Evolutionary conservation across 2,329 filamentous ascomycete genomes (phyloP), one percentile per base, ranked within the genome.

Genomic region (Sclerotinia nivalis): DNA sequence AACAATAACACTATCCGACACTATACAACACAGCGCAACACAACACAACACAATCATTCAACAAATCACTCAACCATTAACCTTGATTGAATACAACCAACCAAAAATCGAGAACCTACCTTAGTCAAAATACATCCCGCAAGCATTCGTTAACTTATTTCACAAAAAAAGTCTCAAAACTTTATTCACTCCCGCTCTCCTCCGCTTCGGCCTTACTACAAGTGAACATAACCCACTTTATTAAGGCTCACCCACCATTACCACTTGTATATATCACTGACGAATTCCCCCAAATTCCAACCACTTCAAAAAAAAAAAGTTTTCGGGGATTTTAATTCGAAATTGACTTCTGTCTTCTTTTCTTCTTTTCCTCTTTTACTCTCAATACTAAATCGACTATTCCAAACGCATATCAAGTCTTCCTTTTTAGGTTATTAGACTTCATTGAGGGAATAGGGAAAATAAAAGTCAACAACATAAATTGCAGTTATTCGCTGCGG

Each of bases 401-500:
- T 37, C 28, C 43, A 18, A 18, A 37, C 43, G 28, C 49, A 18
- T 28, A 40, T 34, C 1, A 18, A 49, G 28, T 62, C 59, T 62
- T 49, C 6, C 59, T 37, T 28, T 22, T 47, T 40, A 18, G 45
- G 20, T 34, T 43, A 49, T 49, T n/a, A 22, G 59, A 49, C 59
- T 49, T 18, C 2, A 49, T 37, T n/a, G 28, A 62, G n/a, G 59
- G 28, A 34, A n/a, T 18, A 49, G 43, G 45, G 0, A 34, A 60
- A 20, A 28, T n/a, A 34, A 28, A 47, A 34, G 45, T 50, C 59
- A 45, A 49, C 15, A 9, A 13, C 37, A 5, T 5, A 37, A 22
- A 18, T 50, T 50, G 34, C 18, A 45, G 7, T 12, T 43, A 43
- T 76, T 78, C 78, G 80, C 77, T 76, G 77, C 75, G 76, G 76